A percentile compares a stretch with the other conserved stretches of the same genome.
These are phyloP conservation scores for Sarocladium brachiariae DNA, from an alignment of 2,329 filamentous ascomycete genomes.

Conservation along the genomic window DNA sequence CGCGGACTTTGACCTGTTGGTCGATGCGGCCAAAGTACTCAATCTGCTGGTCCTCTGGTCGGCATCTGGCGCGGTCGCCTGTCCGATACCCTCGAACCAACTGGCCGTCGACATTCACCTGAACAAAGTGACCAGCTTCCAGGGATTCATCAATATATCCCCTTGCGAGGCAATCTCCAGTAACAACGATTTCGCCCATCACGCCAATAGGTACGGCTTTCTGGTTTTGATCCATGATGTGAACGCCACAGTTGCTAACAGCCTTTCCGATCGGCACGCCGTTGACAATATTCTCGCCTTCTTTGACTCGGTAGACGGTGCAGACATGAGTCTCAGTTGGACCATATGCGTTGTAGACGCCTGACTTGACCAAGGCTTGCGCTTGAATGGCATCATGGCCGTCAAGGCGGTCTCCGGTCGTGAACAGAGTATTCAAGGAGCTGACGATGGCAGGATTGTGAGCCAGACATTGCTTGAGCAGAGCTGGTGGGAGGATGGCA, in stretches of 20 bases:
- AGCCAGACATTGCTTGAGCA: conserved; percentile 6
- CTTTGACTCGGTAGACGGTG: neutral
- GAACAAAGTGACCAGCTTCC: conserved; percentile 14
- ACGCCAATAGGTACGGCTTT: conserved; percentile 14
- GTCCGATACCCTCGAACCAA: conserved; percentile 18
- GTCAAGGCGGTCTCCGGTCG: conserved; percentile 18
- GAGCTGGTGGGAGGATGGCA: neutral
- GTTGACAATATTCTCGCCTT: conserved; percentile 10
- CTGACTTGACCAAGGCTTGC: neutral
- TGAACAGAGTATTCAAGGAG: neutral
- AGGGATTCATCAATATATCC: conserved; percentile 15
- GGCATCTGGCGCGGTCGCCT: conserved; percentile 19
- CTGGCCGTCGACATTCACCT: conserved; percentile 9
- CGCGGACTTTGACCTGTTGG: conserved; percentile 23
- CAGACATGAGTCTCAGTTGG: conserved; percentile 17
- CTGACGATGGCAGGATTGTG: neutral
- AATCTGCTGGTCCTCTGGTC: conserved; percentile 16
- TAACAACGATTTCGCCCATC: conserved; percentile 19
- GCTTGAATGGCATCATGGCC: conserved; percentile 10
- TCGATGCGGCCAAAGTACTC: conserved; percentile 24
- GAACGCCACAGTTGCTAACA: conserved; percentile 16
- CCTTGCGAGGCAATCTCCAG: conserved; percentile 15
- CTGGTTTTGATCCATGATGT: conserved; percentile 13
- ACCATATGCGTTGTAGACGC: conserved; percentile 16
- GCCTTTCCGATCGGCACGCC: conserved; percentile 18